Base-by-base conservation (phyloP, 2,329 filamentous ascomycete species). In the Fusarium graminum region DNA sequence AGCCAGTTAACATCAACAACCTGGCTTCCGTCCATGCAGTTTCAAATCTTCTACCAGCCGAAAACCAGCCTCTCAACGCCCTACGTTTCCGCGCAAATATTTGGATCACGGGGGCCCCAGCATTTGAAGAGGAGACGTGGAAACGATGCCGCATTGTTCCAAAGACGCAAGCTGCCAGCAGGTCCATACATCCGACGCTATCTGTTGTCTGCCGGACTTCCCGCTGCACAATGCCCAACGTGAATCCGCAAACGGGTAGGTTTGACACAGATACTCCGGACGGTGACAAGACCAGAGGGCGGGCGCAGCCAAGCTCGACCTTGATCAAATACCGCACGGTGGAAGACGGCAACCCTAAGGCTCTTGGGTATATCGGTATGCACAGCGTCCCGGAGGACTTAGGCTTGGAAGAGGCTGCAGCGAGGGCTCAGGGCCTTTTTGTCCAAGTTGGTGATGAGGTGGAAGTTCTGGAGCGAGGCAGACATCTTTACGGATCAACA, bases 301-400 rank as follows among this genome's bases (percentile, higher is more conserved):
- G 50, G 6, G 67, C 72, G 0, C 74, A 75, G 52, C 74, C 74
- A 1, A 73, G 72, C 14, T 68, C 74, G 9, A 70, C 74, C 0
- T 14, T 75, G 34, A 42, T 71, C 1, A 44, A 67, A 28, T 16
- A 70, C 16, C 63, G 74, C 1, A 75, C 64, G 1, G 64, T 72
- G 0, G 74, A 75, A 29, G 43, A 59, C 12, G 73, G 73, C 3
- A 75, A 75, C 11, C 67, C 64, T 0, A 66, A 45, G 13, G 73
- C 73, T 16, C 51, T 75, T 17, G 74, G 74, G 0, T 75, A 75
- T 19, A 28, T 75, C 14, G 74, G 74, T 4, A 74, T 75, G 70
- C 74, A 74, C 36, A 72, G 72, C n/a, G 74, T 75, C 2, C 74
- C 74, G 0, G 74, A 74, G 10, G 69, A 73, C 7, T 41, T 52